Evolutionary conservation across 2,329 filamentous ascomycete species (phyloP).

Genomic region (Endoconidiophora polonica): DNA sequence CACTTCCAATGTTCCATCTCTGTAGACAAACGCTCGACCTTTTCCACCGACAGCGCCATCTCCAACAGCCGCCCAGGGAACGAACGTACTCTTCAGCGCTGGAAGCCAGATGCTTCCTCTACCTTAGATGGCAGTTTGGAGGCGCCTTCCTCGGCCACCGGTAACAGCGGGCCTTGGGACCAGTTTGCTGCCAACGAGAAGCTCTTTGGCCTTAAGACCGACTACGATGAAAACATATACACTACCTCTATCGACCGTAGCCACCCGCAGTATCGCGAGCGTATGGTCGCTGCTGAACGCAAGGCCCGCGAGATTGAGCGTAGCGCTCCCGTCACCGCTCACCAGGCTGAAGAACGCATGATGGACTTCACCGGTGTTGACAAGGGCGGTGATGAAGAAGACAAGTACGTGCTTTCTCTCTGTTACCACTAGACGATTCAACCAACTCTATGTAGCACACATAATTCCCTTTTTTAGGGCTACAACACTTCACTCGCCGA

Average conservation of each 20-base stretch:
- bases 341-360: constrained; percentile 80
- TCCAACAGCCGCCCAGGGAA: constrained; percentile 53
- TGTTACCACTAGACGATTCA: no score
- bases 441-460: no score
- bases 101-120: constrained; percentile 51
- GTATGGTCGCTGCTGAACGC: constrained; percentile 60
- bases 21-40: constrained; percentile 41
- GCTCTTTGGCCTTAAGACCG: constrained; percentile 72
- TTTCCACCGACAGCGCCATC: constrained; percentile 80
- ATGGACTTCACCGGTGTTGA: constrained; percentile 48
- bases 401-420: constrained; percentile 45
- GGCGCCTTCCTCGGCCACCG: constrained; percentile 21
- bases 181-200: constrained; percentile 85
- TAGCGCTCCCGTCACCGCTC: constrained; percentile 54
- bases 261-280: constrained; percentile 66
- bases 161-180: constrained; percentile 48
- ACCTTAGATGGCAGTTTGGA: constrained; percentile 58
- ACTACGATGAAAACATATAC: constrained; percentile 89
- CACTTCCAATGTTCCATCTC: constrained; percentile 2
- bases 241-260: constrained; percentile 78
- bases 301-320: constrained; percentile 83
- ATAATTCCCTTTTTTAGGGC: background rate
- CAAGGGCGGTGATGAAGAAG: constrained; percentile 72
- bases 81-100: constrained; percentile 65
- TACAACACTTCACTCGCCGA: background rate